Base-by-base conservation (phyloP, 371 early-diverging fungal species). In the Mortierella sp. region DNA sequence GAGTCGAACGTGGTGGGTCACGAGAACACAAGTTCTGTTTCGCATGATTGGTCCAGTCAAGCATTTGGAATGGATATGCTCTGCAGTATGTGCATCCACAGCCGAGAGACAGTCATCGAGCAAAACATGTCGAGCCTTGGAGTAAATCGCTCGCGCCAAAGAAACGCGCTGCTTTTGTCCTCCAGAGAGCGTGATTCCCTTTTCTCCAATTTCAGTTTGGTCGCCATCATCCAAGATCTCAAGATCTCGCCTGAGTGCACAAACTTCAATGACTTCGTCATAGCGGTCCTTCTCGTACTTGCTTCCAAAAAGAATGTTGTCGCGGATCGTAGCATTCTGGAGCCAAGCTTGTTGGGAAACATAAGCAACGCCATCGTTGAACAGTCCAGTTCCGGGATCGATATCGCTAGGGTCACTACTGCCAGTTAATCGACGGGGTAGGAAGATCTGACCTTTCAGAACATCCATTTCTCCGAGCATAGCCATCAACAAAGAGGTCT, bases 201-300 rank as follows among this genome's bases (percentile, higher is more conserved):
- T 90, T 80, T 97, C 97, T 19, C 98, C 98, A 71, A 97, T 91
- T 84, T 97, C 95, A 0, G 98, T 98, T 80, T 84, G 62, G 72
- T 98, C 98, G 43, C 97, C 97, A 58, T 91, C 91, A 28, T 89
- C 88, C 9, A 99, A 80, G 52, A 89, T 89, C 45, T 91, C 86
- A 21, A 98, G 82, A 79, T 98, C 98, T 7, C 90, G 81, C 58
- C 84, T 83, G 56, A 93, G 76, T 12, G 92, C 92, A 51, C 92
- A 91, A 28, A 83, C 83, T 7, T 81, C 75, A n/a, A 94, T 68
- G 2, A 91, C 89, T 59, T 88, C 82, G 46, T 88, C 85, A 68
- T 94, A 94, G 18, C 92, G 86, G 3, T 74, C 85, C 44, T 83
- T 79, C 55, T 93, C 88, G 60, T 84, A 95, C 7, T 81, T 81